Evolutionary conservation across 768 basidiomycete genomes (phyloP), one percentile per base, ranked within the genome.

Genomic region (Pleurotus ostreatus): DNA sequence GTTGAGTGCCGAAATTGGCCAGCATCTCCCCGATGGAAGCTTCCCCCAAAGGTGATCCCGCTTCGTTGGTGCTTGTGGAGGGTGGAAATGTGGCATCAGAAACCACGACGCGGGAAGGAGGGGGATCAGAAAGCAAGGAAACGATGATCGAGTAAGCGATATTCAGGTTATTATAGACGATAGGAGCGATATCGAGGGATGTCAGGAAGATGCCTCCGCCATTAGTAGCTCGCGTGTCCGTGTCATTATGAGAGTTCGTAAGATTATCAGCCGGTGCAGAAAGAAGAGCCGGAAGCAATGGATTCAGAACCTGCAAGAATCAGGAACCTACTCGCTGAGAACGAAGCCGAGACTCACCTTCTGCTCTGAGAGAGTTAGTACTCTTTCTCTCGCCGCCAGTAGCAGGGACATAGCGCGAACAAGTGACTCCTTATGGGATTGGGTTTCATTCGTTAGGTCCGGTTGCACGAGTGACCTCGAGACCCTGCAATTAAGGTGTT

Each of bases 281-380:
- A 16, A 74, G 73, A 15, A 81, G 70, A 49, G 77, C 72, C 9
- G 77, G 68, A 41, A 81, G 75, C 37, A 76, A 59, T 16, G 88
- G 86, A 39, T 66, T 66, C 59, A 90, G 74, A 51, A 76, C 63
- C 86, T 88, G 67, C 20, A 13, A 34, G 20, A 46, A 49, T 34
- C 23, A 56, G 47, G 30, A 25, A 2, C 9, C 30, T 34, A 34
- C 30, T 34, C 30, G 7, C 30, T 47, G 9, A 30, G 16, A 38
- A 44, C 25, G 30, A 49, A 41, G 30, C 44, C 45, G 55, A 59
- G 44, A 70, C 79, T 55, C 65, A 88, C 86, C 56, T 88, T 82
- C 75, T 87, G 86, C 73, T 92, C 89, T 39, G 86, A 77, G 49
- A 92, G 79, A 37, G 82, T 85, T 43, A 92, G 79, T 22, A 85